These are phyloP conservation scores for Beauveria bassiana DNA, from an alignment of 2,329 filamentous ascomycete species.

Conservation along the genomic window DNA sequence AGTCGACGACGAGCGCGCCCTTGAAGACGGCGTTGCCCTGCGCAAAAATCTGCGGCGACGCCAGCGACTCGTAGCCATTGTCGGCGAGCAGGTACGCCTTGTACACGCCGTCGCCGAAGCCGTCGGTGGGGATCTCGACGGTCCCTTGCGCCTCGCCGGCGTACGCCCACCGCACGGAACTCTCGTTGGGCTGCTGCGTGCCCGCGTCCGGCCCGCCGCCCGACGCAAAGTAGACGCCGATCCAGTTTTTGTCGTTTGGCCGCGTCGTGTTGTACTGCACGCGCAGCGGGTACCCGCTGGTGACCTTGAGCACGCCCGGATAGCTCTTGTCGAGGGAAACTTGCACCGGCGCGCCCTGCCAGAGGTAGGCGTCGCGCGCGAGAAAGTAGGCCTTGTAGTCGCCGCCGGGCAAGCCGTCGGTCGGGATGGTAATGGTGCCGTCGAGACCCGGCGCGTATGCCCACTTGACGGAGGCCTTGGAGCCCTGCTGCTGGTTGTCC, in stretches of 20 bases:
- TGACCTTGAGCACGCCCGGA: neutral
- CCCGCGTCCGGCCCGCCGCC: slow-evolving; percentile 8
- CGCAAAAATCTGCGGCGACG: neutral
- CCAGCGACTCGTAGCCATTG: slow-evolving; percentile 1
- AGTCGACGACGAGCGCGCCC: neutral
- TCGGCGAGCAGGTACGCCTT: slow-evolving; percentile 7
- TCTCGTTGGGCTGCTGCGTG: neutral
- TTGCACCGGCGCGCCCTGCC: slow-evolving; percentile 7
- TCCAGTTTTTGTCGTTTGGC: slow-evolving; percentile 9
- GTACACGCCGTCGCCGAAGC: slow-evolving; percentile 8
- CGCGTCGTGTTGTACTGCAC: slow-evolving; percentile 3
- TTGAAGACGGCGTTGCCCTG: slow-evolving; percentile 6
- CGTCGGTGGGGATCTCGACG: neutral
- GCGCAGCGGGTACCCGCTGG: neutral
- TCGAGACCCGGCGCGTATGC: neutral
- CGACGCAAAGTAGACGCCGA: slow-evolving; percentile 8
- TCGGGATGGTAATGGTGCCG: slow-evolving; percentile 4
- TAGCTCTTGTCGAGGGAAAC: neutral
- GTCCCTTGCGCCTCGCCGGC: neutral
- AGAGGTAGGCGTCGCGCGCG: slow-evolving; percentile 1
- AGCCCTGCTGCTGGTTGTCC: neutral
- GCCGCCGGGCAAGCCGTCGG: slow-evolving; percentile 1
- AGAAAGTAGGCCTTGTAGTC: slow-evolving; percentile 11
- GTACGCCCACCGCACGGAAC: slow-evolving; percentile 5
- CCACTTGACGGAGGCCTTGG: slow-evolving; percentile 5